A percentile compares a stretch with the other conserved stretches of the same genome.
phyloP scores from a whole-genome alignment of 257 asterid genomes.

The Petunia axillaris region DNA sequence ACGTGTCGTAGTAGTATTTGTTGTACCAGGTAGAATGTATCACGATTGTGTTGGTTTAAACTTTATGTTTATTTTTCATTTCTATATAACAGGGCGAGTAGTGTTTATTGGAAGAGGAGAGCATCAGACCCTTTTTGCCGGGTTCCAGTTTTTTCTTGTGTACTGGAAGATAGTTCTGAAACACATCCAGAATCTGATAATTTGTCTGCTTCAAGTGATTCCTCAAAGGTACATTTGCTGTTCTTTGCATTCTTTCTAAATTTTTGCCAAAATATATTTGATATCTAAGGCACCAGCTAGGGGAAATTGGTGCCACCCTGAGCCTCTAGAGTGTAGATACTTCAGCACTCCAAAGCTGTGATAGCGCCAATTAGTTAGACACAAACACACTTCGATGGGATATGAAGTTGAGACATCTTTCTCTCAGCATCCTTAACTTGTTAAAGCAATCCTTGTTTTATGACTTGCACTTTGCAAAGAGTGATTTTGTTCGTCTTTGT shows the following conservation, averaged over 20 bases:
- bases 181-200: conserved; percentile 38
- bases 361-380: not conserved
- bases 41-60: not conserved
- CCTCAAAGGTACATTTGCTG: conserved; percentile 43
- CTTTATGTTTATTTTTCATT: not conserved
- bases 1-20: not conserved
- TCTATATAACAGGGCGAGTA: conserved; percentile 48
- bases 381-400: not conserved
- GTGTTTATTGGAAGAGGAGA: conserved; percentile 39
- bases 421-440: not conserved
- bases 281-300: not conserved
- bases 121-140: conserved; percentile 32
- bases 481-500: not conserved
- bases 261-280: not conserved
- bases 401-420: not conserved
- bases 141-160: conserved; percentile 51
- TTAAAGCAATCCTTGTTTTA: not conserved
- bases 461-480: not conserved
- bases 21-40: not conserved
- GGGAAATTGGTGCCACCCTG: not conserved
- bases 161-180: conserved; percentile 47
- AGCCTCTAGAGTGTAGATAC: not conserved
- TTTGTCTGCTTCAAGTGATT: conserved; percentile 44
- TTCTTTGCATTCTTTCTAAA: conserved; percentile 3
- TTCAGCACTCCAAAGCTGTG: not conserved